These are phyloP conservation scores for Inga oerstediana DNA, from an alignment of 306 rosid species.

Conservation along the genomic window DNA sequence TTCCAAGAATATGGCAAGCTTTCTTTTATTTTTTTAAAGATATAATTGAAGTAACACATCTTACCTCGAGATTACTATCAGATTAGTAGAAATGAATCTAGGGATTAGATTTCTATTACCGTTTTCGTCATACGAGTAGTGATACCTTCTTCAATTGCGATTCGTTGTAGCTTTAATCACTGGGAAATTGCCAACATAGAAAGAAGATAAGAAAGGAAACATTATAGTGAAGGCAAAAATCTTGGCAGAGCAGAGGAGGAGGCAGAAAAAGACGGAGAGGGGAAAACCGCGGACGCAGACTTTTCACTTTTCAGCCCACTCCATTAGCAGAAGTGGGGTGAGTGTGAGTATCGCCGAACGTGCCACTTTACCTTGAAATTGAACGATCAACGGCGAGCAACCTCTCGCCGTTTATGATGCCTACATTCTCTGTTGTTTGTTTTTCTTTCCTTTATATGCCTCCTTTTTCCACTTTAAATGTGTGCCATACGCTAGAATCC, in stretches of 20 bases:
- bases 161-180: slow-evolving; percentile 16
- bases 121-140: slow-evolving; percentile 24
- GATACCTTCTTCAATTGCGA: slow-evolving; percentile 16
- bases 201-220: not conserved
- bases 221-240: slow-evolving; percentile 9
- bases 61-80: slow-evolving; percentile 33
- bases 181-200: slow-evolving; percentile 23
- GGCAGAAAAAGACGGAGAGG: not conserved
- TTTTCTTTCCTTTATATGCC: too few relatives aligned
- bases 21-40: not conserved
- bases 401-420: not conserved
- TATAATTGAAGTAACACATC: slow-evolving; percentile 29
- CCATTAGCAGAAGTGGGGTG: slow-evolving; percentile 31
- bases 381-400: not conserved
- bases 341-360: slow-evolving; percentile 3
- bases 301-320: slow-evolving; percentile 13
- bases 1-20: slow-evolving; percentile 19
- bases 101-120: slow-evolving; percentile 12
- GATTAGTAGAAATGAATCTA: not conserved
- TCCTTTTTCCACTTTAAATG: not conserved
- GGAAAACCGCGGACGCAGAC: not conserved
- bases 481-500: slow-evolving; percentile 28
- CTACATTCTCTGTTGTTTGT: not conserved
- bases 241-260: slow-evolving; percentile 11
- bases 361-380: not conserved